phyloP scores from a whole-genome alignment of 2,329 filamentous ascomycete genomes.

The Trichoderma sp. region DNA sequence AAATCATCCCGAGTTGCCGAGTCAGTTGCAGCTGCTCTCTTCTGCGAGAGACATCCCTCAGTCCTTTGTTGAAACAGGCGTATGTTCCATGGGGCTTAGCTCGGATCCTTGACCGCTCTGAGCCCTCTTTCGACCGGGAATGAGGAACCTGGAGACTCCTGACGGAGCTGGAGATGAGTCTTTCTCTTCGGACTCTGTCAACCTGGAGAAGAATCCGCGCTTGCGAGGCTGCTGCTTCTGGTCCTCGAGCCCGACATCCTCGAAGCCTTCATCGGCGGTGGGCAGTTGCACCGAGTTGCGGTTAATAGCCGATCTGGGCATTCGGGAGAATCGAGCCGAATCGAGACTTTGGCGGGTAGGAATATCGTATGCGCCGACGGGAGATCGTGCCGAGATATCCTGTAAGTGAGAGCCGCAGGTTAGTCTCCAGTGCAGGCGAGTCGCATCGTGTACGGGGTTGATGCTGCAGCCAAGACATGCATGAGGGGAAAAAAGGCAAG shows the following conservation, averaged over 20 bases:
- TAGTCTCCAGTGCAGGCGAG: conserved; percentile 24
- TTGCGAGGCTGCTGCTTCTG: conserved; percentile 56
- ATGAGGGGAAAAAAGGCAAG: background rate
- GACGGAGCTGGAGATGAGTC: conserved; percentile 36
- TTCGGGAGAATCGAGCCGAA: conserved; percentile 66
- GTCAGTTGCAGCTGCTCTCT: background rate
- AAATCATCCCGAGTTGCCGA: conserved; percentile 8
- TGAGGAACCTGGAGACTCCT: conserved; percentile 63
- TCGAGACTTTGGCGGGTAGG: conserved; percentile 80
- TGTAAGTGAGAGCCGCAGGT: conserved; percentile 44
- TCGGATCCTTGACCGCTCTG: conserved; percentile 69
- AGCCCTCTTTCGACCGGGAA: conserved; percentile 72
- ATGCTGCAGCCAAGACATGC: background rate
- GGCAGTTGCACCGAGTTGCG: conserved; percentile 63
- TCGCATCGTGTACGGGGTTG: conserved; percentile 4
- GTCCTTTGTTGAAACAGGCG: conserved; percentile 35
- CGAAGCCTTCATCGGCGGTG: conserved; percentile 80
- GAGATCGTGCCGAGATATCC: conserved; percentile 90
- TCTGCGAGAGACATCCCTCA: background rate
- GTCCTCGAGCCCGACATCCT: conserved; percentile 89
- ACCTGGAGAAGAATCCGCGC: conserved; percentile 75
- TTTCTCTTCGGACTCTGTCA: conserved; percentile 63
- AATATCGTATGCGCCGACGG: conserved; percentile 63
- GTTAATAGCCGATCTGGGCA: conserved; percentile 64
- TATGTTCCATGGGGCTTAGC: conserved; percentile 64